These are phyloP conservation scores for Mucor mucedo DNA, from an alignment of 371 early-diverging fungal genomes.

Conservation along the genomic window DNA sequence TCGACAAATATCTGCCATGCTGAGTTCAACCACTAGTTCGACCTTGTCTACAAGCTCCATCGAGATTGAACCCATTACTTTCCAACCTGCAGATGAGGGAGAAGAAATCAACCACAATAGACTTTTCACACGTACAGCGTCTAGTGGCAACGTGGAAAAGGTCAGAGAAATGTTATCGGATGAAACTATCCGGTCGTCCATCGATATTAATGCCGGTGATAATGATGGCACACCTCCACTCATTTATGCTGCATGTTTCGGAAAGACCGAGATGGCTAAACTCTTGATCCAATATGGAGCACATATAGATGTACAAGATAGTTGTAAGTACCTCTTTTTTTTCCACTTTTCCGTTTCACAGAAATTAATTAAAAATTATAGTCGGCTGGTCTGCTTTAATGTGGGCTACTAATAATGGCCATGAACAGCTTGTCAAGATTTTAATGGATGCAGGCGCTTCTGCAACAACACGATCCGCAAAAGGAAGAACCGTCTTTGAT, in stretches of 20 bases:
- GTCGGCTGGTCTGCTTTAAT: conserved; percentile 96
- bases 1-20: conserved; percentile 43
- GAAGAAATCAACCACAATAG: conserved; percentile 46
- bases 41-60: conserved; percentile 8
- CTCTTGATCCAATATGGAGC: conserved; percentile 80
- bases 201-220: conserved; percentile 84
- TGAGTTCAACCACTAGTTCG: conserved; percentile 16
- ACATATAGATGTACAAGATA: conserved; percentile 78
- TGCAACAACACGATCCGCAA: conserved; percentile 68
- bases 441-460: conserved; percentile 83
- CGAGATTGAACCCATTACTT: neutral
- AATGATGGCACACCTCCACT: conserved; percentile 86
- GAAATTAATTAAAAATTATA: conserved; percentile 30
- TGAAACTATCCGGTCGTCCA: conserved; percentile 46
- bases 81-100: no score
- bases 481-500: conserved; percentile 83
- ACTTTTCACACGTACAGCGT: conserved; percentile 64
- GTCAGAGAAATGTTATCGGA: conserved; percentile 69
- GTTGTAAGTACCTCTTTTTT: conserved; percentile 36
- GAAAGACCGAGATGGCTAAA: conserved; percentile 71
- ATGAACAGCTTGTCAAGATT: conserved; percentile 74
- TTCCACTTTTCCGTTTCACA: conserved; percentile 8
- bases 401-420: conserved; percentile 93
- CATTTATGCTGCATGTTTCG: conserved; percentile 91
- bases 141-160: conserved; percentile 92